Base-by-base conservation (phyloP, 345 rosid genomes). In the Lumnitzera littorea region DNA sequence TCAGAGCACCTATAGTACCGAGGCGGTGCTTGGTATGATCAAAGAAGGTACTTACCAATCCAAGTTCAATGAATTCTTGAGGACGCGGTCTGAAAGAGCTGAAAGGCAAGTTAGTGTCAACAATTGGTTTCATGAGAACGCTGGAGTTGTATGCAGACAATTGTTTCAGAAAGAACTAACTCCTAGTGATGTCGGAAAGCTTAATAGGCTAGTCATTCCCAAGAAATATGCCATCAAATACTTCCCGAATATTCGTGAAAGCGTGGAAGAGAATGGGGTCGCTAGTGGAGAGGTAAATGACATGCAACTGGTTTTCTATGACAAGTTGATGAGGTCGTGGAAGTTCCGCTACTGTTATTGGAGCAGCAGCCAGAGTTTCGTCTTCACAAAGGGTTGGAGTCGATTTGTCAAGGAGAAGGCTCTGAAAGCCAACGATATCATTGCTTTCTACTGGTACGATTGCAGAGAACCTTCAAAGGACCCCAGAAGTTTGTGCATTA, bases 301-400 rank as follows among this genome's bases (percentile, higher is more conserved):
- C 29, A 58, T 70, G 31, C 83, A 78, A 68, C 65, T 84, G 13
- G 65, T 68, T 23, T 87, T 94, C 68, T 78, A 67, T 2, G 97
- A 89, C 75, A 81, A 68, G 66, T 57, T 60, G 11, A 84, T 89
- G 98, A 81, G 69, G 62, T 13, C 61, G 23, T 89, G 98, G 98
- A 81, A 76, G 46, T 92, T 92, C 57, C 72, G 97, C 61, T 89
- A 85, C 58, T 92, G 98, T 47, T 90, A 89, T 60, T 89, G 97
- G 97, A 78, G 51, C 61, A 89, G 97, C 72, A 92, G 96, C 69
- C 94, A 85, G 65, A 89, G 94, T 69, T 89, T 80, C 48, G 96
- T 92, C 46, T 87, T 92, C 76, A 87, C 94, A 0, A 81, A 82
- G 73, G 98, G 98, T 3, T 89, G 98, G 96, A 89, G 72, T 29